Percentiles rank a stretch among this genome's conserved stretches.
These are phyloP conservation scores for Ceratobasidium sp. DNA, from an alignment of 1,284 basidiomycete species.

Conservation along the genomic window DNA sequence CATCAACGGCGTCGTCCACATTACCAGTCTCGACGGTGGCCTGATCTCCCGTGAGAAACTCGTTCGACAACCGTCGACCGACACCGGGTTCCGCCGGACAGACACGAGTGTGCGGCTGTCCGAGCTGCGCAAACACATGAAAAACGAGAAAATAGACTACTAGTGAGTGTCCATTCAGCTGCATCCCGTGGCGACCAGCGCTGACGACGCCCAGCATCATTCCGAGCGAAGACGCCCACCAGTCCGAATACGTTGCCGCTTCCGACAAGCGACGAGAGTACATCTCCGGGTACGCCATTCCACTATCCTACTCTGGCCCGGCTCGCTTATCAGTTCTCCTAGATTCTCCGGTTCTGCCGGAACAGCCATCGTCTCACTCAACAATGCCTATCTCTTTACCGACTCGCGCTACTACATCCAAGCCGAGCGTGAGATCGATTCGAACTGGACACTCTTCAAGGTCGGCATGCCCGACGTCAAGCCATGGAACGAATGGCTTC, in stretches of 20 bases:
- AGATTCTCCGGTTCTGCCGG: conserved; percentile 91
- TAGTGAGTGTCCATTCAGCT: conserved; percentile 71
- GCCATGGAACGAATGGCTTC: conserved; percentile 84
- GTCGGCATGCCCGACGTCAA: conserved; percentile 69
- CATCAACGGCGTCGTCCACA: conserved; percentile 16
- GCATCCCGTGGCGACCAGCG: conserved; percentile 28
- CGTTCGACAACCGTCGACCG: conserved; percentile 9
- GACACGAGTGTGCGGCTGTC: conserved; percentile 72
- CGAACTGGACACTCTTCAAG: conserved; percentile 77
- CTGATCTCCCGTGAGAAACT: background rate
- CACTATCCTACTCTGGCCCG: background rate
- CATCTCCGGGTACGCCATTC: conserved; percentile 75
- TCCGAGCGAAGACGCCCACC: conserved; percentile 88
- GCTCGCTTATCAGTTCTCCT: conserved; percentile 22
- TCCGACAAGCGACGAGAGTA: conserved; percentile 85
- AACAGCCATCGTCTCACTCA: conserved; percentile 77
- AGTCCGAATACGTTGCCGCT: conserved; percentile 85
- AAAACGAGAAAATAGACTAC: conserved; percentile 69
- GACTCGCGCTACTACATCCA: conserved; percentile 93
- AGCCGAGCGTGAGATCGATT: conserved; percentile 82
- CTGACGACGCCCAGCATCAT: conserved; percentile 64
- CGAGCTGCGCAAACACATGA: conserved; percentile 75
- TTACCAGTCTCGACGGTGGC: conserved; percentile 17
- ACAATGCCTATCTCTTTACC: conserved; percentile 77
- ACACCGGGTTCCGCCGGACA: conserved; percentile 12